Conservation (phyloP, 1,284 basidiomycete species). For the Xerocomus minutiporus region DNA sequence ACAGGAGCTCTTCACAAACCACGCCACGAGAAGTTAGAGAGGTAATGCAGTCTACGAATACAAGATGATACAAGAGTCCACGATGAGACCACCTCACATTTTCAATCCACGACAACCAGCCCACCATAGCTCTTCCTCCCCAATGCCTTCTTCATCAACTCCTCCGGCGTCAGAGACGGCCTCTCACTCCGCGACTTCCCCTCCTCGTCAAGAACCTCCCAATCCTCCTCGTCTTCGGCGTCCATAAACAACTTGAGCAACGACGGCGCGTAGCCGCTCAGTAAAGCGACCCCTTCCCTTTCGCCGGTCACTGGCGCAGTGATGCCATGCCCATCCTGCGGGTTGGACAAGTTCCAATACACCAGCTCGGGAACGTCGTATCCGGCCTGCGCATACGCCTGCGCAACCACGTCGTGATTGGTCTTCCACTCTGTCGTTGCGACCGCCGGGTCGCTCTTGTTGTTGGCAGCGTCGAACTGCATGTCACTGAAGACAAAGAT, state of each 20-base stretch:
- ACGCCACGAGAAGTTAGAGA: not conserved
- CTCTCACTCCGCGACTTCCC: conserved; percentile 24
- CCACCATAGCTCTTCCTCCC: conserved; percentile 46
- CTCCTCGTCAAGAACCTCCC: conserved; percentile 33
- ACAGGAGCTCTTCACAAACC: too few relatives aligned
- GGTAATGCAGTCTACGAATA: not conserved
- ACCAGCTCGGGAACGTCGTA: conserved; percentile 3
- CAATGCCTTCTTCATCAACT: conserved; percentile 53
- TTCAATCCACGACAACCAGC: conserved; percentile 38
- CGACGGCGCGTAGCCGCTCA: conserved; percentile 63
- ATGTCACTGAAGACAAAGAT: conserved; percentile 74
- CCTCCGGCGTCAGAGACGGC: conserved; percentile 43
- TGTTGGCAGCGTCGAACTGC: conserved; percentile 55
- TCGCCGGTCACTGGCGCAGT: conserved; percentile 48
- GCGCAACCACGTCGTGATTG: conserved; percentile 37
- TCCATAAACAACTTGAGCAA: conserved; percentile 71
- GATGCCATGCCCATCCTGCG: conserved; percentile 6
- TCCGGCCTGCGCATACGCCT: conserved; percentile 3
- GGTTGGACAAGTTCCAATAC: conserved; percentile 3
- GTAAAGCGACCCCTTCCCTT: conserved; percentile 54
- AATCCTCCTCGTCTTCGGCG: conserved; percentile 39
- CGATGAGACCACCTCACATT: not conserved
- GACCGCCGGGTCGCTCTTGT: not conserved
- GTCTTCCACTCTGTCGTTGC: conserved; percentile 45
- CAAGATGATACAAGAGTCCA: not conserved